Evolutionary conservation across 1,284 basidiomycete genomes (phyloP), one percentile per base, ranked within the genome.

Genomic region (Leccinum variabile): DNA sequence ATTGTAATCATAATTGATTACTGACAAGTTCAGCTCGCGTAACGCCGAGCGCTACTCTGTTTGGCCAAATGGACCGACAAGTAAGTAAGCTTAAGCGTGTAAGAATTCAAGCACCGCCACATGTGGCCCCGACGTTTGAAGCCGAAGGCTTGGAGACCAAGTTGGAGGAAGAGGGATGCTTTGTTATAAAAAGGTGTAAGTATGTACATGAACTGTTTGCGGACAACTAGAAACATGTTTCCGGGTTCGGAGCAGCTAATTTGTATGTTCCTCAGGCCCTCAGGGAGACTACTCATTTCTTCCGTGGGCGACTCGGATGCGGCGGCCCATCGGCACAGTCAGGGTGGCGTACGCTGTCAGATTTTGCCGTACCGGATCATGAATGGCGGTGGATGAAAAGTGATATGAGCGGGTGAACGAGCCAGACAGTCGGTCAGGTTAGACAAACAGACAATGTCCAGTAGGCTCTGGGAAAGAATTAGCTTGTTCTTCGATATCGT

Each of bases 361-460:
- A 28, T 10, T 50, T 28, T n/a, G 22, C 49, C 41, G 37, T 33
- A n/a, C 54, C 54, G 61, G 61, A 56, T 32, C 53, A 35, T 16
- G 52, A 4, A 16, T 22, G 18, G n/a, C 10, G 30, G 55, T 16
- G 22, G 32, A 28, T 33, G 16, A 22, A 11, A 18, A 7, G n/a
- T 46, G 7, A 46, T n/a, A 28, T 22, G 56, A 39, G 11, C 35
- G 35, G 35, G 28, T 52, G 35, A 60, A 46, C 22, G 7, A 9
- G 13, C 18, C 28, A 25, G 2, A 13, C 18, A 22, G 18, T 46
- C 39, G n/a, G 44, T 6, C 44, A n/a, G 44, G n/a, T 10, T 7
- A 22, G 46, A 18, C 49, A 50, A 6, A 3, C 18, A 25, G 49
- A 28, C 22, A 6, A 41, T 41, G 39, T 41, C 39, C 44, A 18